Percentiles rank a stretch among this genome's conserved stretches.
These are phyloP conservation scores for Pterulicium gracile DNA, from an alignment of 1,284 basidiomycete species.

Conservation along the genomic window DNA sequence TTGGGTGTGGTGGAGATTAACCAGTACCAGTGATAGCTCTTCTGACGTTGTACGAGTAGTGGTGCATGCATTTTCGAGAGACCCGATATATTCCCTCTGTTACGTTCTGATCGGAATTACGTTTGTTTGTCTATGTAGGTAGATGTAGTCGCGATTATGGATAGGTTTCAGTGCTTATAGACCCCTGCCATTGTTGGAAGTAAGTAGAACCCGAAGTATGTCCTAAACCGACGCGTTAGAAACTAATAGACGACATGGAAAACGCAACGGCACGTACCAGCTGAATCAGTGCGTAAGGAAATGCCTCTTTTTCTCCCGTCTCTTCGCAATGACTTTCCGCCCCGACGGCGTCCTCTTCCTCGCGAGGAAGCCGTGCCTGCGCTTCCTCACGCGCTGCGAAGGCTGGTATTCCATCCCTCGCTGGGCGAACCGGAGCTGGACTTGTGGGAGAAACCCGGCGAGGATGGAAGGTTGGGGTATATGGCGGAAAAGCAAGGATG, in stretches of 20 bases:
- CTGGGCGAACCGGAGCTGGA: conserved; percentile 19
- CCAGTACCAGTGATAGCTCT: background rate
- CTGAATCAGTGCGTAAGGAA: background rate
- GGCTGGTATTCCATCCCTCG: conserved; percentile 24
- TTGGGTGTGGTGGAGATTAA: background rate
- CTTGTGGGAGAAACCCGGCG: conserved; percentile 1
- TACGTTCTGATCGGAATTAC: background rate
- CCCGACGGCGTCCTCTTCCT: conserved; percentile 10
- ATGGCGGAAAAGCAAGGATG: conserved; percentile 8
- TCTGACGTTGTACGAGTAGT: too few relatives aligned
- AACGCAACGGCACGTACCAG: background rate
- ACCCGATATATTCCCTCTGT: too few relatives aligned
- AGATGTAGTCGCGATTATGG: background rate
- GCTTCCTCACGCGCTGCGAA: conserved; percentile 21
- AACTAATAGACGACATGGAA: too few relatives aligned
- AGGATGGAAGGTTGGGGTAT: conserved; percentile 5
- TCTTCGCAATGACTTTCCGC: background rate
- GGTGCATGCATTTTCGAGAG: too few relatives aligned
- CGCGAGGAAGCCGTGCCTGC: conserved; percentile 21
- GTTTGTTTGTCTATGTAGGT: background rate
- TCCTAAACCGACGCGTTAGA: too few relatives aligned
- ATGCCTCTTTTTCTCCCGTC: background rate
- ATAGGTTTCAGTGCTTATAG: background rate
- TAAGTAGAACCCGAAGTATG: too few relatives aligned
- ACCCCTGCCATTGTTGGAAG: background rate